Conservation (phyloP, 2,329 filamentous ascomycete species). For the Paecilomyces dactylethromorphus region DNA sequence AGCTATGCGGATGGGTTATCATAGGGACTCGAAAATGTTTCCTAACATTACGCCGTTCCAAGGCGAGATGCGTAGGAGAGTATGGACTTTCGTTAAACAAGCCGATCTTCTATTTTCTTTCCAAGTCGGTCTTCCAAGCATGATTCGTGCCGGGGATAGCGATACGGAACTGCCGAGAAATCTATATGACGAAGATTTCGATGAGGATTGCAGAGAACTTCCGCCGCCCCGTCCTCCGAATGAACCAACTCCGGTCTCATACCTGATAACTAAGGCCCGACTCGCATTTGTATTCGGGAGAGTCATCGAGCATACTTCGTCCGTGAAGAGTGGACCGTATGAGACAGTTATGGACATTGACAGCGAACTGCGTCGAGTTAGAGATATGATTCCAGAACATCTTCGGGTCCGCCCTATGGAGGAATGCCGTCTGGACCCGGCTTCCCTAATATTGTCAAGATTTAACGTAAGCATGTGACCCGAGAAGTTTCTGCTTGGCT, state of each 20-base stretch:
- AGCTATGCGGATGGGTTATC: constrained; percentile 61
- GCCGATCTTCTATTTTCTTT: constrained; percentile 61
- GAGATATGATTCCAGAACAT: constrained; percentile 68
- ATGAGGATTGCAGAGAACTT: constrained; percentile 47
- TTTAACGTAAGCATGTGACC: constrained; percentile 49
- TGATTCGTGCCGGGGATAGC: constrained; percentile 57
- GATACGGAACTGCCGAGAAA: constrained; percentile 59
- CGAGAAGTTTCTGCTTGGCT: background rate
- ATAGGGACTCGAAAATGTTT: constrained; percentile 56
- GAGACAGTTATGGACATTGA: constrained; percentile 58
- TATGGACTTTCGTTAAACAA: constrained; percentile 47
- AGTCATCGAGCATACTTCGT: constrained; percentile 37
- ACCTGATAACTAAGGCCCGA: constrained; percentile 41
- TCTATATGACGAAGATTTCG: constrained; percentile 60
- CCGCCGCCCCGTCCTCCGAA: constrained; percentile 51
- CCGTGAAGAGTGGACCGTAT: constrained; percentile 44
- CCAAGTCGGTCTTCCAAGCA: constrained; percentile 61
- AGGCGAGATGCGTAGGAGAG: constrained; percentile 50
- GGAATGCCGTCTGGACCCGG: constrained; percentile 64
- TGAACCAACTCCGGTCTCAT: constrained; percentile 53
- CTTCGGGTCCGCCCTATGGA: constrained; percentile 69
- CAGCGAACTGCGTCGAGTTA: constrained; percentile 49
- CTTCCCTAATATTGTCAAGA: constrained; percentile 66
- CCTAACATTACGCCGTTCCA: constrained; percentile 54
- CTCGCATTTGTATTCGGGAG: constrained; percentile 37